These are phyloP conservation scores for Atkinsonella texensis DNA, from an alignment of 2,329 filamentous ascomycete genomes.

Conservation along the genomic window DNA sequence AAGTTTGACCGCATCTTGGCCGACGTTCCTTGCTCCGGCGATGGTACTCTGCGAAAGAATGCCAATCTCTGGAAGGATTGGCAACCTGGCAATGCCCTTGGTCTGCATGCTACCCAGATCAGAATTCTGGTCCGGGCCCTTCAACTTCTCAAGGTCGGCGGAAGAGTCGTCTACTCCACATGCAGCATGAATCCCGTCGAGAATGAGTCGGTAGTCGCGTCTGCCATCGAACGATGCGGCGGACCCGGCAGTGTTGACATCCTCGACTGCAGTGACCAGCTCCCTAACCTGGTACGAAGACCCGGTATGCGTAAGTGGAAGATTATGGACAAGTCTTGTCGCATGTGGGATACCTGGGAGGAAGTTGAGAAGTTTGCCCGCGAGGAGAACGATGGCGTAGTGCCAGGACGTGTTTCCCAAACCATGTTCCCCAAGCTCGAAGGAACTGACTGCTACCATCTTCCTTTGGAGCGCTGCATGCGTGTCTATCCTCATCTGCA, in stretches of 20 bases:
- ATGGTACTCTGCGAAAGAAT: constrained; percentile 91
- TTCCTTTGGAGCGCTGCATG: constrained; percentile 84
- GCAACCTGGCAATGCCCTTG: constrained; percentile 76
- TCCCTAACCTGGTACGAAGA: constrained; percentile 64
- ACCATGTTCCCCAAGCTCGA: constrained; percentile 70
- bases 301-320: constrained; percentile 74
- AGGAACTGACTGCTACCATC: constrained; percentile 39
- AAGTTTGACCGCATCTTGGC: constrained; percentile 96
- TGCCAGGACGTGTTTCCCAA: constrained; percentile 58
- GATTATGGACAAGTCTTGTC: constrained; percentile 77
- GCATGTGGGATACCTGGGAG: constrained; percentile 70
- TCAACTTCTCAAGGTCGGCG: constrained; percentile 92
- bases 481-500: constrained; percentile 90
- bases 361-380: constrained; percentile 63
- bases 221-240: constrained; percentile 82
- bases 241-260: constrained; percentile 71
- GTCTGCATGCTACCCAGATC: constrained; percentile 75
- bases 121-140: constrained; percentile 84
- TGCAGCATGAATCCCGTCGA: constrained; percentile 98
- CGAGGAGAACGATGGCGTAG: constrained; percentile 38
- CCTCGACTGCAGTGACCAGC: constrained; percentile 66
- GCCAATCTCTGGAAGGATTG: constrained; percentile 90
- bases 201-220: constrained; percentile 84
- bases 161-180: constrained; percentile 91
- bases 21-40: constrained; percentile 93